phyloP scores from a whole-genome alignment of 1,284 basidiomycete genomes.

The Moesziomyces sp. region DNA sequence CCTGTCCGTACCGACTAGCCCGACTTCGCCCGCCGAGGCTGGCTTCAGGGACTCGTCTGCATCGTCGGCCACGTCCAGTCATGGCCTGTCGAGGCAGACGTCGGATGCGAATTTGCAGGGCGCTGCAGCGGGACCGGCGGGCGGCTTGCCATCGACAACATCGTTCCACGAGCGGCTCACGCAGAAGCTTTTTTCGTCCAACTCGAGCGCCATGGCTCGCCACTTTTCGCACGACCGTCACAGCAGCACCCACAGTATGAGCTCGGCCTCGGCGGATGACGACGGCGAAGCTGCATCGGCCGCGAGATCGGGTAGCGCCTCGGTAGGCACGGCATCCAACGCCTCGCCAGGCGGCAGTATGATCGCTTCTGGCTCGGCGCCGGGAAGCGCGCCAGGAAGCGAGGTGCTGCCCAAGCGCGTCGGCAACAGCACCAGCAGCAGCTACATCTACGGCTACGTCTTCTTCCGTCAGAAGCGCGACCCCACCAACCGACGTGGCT shows the following conservation, averaged over 20 bases:
- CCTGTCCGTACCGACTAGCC: slow-evolving; percentile 24
- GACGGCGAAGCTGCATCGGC: slow-evolving; percentile 5
- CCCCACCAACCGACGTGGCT: slow-evolving; percentile 58
- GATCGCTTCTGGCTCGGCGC: slow-evolving; percentile 1
- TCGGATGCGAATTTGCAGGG: slow-evolving; percentile 38
- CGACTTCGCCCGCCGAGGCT: slow-evolving; percentile 10
- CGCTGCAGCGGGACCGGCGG: neutral
- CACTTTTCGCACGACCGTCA: slow-evolving; percentile 40
- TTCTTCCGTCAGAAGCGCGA: slow-evolving; percentile 66
- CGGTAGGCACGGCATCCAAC: neutral
- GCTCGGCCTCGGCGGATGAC: slow-evolving; percentile 31
- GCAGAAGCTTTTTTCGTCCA: slow-evolving; percentile 41
- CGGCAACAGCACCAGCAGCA: slow-evolving; percentile 55
- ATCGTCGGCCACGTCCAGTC: slow-evolving; percentile 17
- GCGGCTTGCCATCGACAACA: slow-evolving; percentile 6
- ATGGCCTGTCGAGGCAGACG: slow-evolving; percentile 22
- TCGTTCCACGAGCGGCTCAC: slow-evolving; percentile 46
- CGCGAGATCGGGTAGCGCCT: neutral
- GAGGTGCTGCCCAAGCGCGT: slow-evolving; percentile 6
- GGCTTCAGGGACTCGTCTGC: slow-evolving; percentile 36
- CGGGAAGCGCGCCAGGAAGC: slow-evolving; percentile 1
- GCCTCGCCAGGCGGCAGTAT: slow-evolving; percentile 8
- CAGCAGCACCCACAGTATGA: slow-evolving; percentile 33
- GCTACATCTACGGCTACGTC: slow-evolving; percentile 66
- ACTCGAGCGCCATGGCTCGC: slow-evolving; percentile 28